Base-by-base conservation (phyloP, 768 basidiomycete genomes). In the Lactarius trivialis region DNA sequence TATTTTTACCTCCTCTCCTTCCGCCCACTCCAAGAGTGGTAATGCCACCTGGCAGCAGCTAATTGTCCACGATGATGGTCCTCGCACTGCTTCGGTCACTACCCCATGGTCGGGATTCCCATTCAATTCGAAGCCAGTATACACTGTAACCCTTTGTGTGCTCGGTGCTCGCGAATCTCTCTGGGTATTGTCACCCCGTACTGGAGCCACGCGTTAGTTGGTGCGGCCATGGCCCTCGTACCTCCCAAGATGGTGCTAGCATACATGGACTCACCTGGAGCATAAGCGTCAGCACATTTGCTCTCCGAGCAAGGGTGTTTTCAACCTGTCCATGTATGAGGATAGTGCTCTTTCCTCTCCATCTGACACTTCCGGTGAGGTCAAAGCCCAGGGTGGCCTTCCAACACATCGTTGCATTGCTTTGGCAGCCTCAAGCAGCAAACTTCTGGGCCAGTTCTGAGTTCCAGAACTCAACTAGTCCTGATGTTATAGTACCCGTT, bases 391-490 rank as follows among this genome's bases (percentile, higher is more conserved):
- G 60, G 70, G 68, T 63, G 73, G 72, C 41, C 68, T 66, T 3
- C n/a, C 61, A n/a, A n/a, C 64, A 7, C 55, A 59, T 50, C 56
- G 64, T 45, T 65, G 67, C 24, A 57, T 67, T 28, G 34, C 45
- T 53, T 66, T 65, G 1, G 55, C 55, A 30, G 28, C 58, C 15
- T 63, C 67, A 9, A 66, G 61, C 26, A 6, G 28, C 36, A 45
- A 58, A 68, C 60, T 89, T 82, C 70, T 91, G 88, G 73, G 89
- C 89, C 67, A 90, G 88, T 69, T 90, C 88, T 33, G 77, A 80
- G 69, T 91, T 90, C 83, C 89, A 91, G 79, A 91, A 90, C 77
- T 89, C 88, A 60, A 89, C 89, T 17, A 89, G 85, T 69, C 89
- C 89, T 56, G 89, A 91, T 64, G 88, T 88, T 70, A n/a, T n/a